These are phyloP conservation scores for Chrysophaeum taylorii DNA, from an alignment of 352 stramenopile species.

Conservation along the genomic window DNA sequence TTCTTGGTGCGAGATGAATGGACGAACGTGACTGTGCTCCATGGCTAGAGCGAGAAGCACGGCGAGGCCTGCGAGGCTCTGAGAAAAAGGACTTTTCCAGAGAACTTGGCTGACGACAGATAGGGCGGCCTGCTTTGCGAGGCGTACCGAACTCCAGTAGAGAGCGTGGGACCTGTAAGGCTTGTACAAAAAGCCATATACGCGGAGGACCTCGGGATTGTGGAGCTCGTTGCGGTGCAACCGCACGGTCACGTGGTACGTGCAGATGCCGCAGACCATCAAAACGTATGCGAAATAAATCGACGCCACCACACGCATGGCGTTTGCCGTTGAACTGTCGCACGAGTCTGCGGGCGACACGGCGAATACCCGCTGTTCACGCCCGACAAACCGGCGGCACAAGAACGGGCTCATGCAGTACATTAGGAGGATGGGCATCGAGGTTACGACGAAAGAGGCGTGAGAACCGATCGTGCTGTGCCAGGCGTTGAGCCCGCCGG, in stretches of 20 bases:
- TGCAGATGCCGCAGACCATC: background rate
- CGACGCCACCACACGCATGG: background rate
- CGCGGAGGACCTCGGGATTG: background rate
- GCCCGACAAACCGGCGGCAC: background rate
- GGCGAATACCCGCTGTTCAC: background rate
- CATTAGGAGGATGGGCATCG: no score
- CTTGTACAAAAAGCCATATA: background rate
- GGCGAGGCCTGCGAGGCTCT: no score
- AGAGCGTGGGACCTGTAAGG: background rate
- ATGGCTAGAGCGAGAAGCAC: no score
- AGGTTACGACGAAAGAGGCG: background rate
- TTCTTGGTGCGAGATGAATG: no score
- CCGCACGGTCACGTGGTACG: background rate
- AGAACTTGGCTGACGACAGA: no score
- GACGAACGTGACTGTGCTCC: no score
- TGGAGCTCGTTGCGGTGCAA: background rate
- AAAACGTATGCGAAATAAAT: background rate
- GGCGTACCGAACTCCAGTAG: no score
- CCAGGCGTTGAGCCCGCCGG: background rate
- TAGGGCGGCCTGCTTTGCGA: no score
- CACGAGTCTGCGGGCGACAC: background rate
- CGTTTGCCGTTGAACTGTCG: background rate
- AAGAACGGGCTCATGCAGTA: background rate
- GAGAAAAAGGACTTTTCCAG: no score
- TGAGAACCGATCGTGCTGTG: background rate